Evolutionary conservation across 257 asterid species (phyloP).

Genomic region (Hygrophila difformis): DNA sequence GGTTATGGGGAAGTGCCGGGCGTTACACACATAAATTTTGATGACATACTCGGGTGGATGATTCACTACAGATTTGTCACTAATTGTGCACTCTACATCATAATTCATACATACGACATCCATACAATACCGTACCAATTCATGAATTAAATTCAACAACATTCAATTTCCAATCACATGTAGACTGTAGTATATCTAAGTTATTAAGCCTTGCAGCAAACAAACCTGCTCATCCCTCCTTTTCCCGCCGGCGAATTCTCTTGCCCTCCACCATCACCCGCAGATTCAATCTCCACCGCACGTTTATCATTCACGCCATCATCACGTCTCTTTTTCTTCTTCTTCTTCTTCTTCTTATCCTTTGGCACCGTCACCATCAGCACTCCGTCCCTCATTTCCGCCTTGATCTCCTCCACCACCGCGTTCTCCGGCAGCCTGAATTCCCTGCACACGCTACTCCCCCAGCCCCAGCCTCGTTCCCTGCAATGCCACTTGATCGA

Average conservation of each 20-base stretch:
- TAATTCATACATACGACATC: no score
- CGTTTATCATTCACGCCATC: no score
- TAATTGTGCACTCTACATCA: no score
- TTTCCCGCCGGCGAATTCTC: no score
- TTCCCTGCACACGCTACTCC: slow-evolving; percentile 23
- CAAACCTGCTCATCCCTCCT: slow-evolving; percentile 20
- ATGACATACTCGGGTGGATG: no score
- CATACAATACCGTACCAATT: no score
- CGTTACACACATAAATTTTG: no score
- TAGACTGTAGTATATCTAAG: no score
- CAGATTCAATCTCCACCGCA: slow-evolving; percentile 21
- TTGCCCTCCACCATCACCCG: slow-evolving; percentile 14
- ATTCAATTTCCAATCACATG: no score
- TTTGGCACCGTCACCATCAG: slow-evolving; percentile 35
- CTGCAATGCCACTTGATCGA: slow-evolving; percentile 28
- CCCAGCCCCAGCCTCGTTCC: slow-evolving; percentile 20
- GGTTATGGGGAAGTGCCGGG: no score
- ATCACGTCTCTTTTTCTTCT: no score
- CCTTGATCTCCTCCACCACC: slow-evolving; percentile 24
- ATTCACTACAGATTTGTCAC: no score
- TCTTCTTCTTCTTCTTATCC: slow-evolving; percentile 21
- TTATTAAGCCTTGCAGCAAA: slow-evolving; percentile 34
- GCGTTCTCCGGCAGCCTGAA: slow-evolving; percentile 39
- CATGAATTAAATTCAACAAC: neutral
- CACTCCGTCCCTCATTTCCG: slow-evolving; percentile 40